These are phyloP conservation scores for Geranium rotundifolium DNA, from an alignment of 345 rosid genomes.

Conservation along the genomic window DNA sequence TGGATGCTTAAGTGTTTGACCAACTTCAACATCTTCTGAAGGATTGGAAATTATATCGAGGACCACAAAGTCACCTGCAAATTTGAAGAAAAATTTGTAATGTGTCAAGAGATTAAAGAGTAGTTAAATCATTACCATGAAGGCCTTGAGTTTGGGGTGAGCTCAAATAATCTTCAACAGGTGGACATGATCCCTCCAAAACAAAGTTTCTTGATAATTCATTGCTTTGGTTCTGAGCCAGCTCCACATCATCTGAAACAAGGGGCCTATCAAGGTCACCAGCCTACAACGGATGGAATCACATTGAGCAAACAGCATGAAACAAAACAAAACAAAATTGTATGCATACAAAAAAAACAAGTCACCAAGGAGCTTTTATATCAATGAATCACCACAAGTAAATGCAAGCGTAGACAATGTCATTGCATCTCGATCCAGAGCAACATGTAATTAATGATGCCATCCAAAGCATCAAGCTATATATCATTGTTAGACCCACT, in stretches of 20 bases:
- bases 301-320: neutral
- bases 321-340: neutral
- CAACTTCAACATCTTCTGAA: conserved; percentile 39
- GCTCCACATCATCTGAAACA: conserved; percentile 36
- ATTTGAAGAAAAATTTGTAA: conserved; percentile 6
- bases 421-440: neutral
- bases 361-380: neutral
- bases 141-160: conserved; percentile 43
- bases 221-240: conserved; percentile 33
- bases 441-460: neutral
- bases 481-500: neutral
- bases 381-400: neutral
- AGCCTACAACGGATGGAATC: conserved; percentile 21
- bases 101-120: conserved; percentile 1
- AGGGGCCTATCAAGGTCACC: conserved; percentile 73
- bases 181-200: conserved; percentile 57
- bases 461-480: neutral
- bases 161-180: conserved; percentile 45
- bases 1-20: conserved; percentile 57
- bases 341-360: neutral
- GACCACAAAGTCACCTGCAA: conserved; percentile 52
- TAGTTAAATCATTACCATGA: no score
- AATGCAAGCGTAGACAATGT: neutral
- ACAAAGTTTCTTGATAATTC: conserved; percentile 49
- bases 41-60: conserved; percentile 48